These are phyloP conservation scores for Picochlorum sp. DNA, from an alignment of 139 green algal species.

Conservation along the genomic window DNA sequence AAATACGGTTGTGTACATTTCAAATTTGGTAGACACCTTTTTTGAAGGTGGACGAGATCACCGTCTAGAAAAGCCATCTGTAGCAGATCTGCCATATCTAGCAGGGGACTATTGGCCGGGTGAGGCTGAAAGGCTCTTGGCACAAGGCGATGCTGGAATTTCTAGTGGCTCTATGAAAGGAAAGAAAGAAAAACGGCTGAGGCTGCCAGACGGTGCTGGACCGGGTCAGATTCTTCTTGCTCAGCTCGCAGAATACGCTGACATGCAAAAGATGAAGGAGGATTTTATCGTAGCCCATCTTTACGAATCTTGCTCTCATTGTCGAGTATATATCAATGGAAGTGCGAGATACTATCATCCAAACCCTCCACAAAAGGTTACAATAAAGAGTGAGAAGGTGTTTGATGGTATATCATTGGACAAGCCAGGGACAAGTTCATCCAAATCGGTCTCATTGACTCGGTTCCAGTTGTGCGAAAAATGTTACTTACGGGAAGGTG, in stretches of 20 bases:
- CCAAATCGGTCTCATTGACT: slow-evolving; percentile 17
- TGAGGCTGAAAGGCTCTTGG: slow-evolving; percentile 70
- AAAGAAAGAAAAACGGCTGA: slow-evolving; percentile 71
- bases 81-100: slow-evolving; percentile 84
- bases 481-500: slow-evolving; percentile 35
- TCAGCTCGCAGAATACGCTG: slow-evolving; percentile 57
- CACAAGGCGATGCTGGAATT: not conserved
- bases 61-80: slow-evolving; percentile 46
- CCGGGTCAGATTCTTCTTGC: slow-evolving; percentile 69
- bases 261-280: slow-evolving; percentile 84
- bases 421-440: slow-evolving; percentile 31
- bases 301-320: slow-evolving; percentile 81
- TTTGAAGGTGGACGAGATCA: slow-evolving; percentile 79
- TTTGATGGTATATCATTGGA: slow-evolving; percentile 83
- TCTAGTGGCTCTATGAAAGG: slow-evolving; percentile 38
- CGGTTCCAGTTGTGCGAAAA: slow-evolving; percentile 43
- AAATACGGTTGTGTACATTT: slow-evolving; percentile 68
- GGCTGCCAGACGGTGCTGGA: slow-evolving; percentile 27
- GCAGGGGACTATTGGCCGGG: slow-evolving; percentile 98
- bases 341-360: slow-evolving; percentile 26
- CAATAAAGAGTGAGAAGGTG: slow-evolving; percentile 43
- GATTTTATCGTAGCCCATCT: slow-evolving; percentile 99
- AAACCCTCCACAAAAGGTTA: slow-evolving; percentile 23
- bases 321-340: slow-evolving; percentile 53
- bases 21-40: slow-evolving; percentile 92